phyloP scores from a whole-genome alignment of 257 asterid species.

The Solanum tarapatanum region DNA sequence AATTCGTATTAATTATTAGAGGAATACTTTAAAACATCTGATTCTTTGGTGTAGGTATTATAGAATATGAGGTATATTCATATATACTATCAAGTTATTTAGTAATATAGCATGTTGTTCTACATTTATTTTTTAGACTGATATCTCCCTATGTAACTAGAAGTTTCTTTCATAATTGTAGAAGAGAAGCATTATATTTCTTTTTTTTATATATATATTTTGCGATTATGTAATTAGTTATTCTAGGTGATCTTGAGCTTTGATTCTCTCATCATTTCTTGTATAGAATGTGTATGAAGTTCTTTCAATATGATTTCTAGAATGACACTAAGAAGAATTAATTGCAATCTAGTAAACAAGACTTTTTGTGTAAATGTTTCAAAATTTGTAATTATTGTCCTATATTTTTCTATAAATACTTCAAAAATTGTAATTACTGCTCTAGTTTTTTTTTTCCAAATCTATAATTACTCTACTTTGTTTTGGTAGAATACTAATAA shows the following conservation, averaged over 20 bases:
- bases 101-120: not conserved
- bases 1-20: not conserved
- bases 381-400: conserved; percentile 16
- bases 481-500: conserved; percentile 13
- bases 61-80: not conserved
- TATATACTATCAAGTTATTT: not conserved
- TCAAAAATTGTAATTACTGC: not conserved
- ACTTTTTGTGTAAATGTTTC: conserved; percentile 11
- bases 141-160: not conserved
- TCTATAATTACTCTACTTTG: conserved; percentile 14
- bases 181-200: not conserved
- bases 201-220: not conserved
- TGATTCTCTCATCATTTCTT: conserved; percentile 16
- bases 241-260: conserved; percentile 9
- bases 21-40: not conserved
- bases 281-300: conserved; percentile 14
- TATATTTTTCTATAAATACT: not conserved
- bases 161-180: not conserved
- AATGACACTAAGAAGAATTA: no score
- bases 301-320: not conserved
- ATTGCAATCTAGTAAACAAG: not conserved
- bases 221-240: not conserved
- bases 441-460: conserved; percentile 9
- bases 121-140: not conserved
- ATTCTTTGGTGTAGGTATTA: not conserved